Conservation (phyloP, 345 rosid species). For the Crucihimalaya himalaica region DNA sequence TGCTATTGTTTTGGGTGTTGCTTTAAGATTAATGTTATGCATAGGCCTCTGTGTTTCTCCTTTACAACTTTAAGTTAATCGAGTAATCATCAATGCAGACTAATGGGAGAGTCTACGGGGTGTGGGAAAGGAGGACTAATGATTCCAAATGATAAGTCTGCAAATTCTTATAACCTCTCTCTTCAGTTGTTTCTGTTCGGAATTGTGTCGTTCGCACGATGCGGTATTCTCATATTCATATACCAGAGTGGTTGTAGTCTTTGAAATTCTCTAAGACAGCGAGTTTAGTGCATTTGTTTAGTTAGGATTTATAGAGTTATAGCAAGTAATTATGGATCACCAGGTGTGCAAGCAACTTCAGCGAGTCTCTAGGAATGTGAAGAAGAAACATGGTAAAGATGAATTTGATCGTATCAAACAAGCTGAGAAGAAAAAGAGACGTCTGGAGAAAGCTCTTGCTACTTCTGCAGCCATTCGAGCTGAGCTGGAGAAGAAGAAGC, state of each 20-base stretch:
- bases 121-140: constrained; percentile 73
- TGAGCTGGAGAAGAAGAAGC: constrained; percentile 80
- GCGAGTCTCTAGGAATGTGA: constrained; percentile 67
- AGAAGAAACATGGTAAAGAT: constrained; percentile 63
- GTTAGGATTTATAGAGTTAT: constrained; percentile 19
- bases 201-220: constrained; percentile 86
- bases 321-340: constrained; percentile 61
- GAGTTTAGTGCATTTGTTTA: constrained; percentile 44
- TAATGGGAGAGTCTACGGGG: constrained; percentile 80
- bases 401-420: constrained; percentile 77
- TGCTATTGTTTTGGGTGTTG: background rate
- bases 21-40: constrained; percentile 31
- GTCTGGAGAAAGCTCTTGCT: constrained; percentile 84
- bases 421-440: constrained; percentile 88
- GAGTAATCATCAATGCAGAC: constrained; percentile 36
- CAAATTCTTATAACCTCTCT: constrained; percentile 56
- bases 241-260: constrained; percentile 98
- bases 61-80: constrained; percentile 42
- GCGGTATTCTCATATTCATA: constrained; percentile 85
- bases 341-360: constrained; percentile 60
- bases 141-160: constrained; percentile 54
- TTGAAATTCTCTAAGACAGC: constrained; percentile 31
- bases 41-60: constrained; percentile 64
- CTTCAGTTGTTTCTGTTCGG: constrained; percentile 86
- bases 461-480: constrained; percentile 81